Conservation (phyloP, 2,329 filamentous ascomycete species). For the Neocucurbitaria cava region DNA sequence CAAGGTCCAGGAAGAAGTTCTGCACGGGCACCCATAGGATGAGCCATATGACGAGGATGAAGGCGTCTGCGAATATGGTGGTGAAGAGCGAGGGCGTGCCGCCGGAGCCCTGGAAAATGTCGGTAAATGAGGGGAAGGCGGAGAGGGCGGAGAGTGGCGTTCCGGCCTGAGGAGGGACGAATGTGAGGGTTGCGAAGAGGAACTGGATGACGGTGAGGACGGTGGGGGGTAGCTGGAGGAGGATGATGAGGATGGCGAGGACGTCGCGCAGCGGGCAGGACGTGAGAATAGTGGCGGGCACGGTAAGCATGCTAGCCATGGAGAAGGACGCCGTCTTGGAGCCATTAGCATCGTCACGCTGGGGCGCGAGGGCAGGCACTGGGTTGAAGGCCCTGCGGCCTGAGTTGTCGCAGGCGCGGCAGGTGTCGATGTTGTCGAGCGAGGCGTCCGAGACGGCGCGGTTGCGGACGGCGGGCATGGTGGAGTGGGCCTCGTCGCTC, state of each 20-base stretch:
- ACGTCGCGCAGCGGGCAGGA: constrained; percentile 93
- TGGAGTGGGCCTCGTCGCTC: constrained; percentile 3
- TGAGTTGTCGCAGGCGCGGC: constrained; percentile 41
- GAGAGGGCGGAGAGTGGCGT: constrained; percentile 78
- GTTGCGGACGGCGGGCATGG: constrained; percentile 7
- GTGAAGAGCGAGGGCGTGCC: constrained; percentile 87
- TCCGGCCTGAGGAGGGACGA: constrained; percentile 79
- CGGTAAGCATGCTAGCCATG: constrained; percentile 70
- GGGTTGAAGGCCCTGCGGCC: constrained; percentile 47
- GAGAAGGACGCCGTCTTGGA: constrained; percentile 71
- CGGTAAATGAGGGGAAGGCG: constrained; percentile 78
- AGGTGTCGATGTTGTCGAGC: constrained; percentile 48
- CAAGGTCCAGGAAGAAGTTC: constrained; percentile 85
- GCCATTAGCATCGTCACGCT: constrained; percentile 69
- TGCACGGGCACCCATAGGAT: constrained; percentile 88
- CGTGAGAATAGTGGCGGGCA: constrained; percentile 84
- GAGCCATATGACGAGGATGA: constrained; percentile 85
- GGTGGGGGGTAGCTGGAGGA: constrained; percentile 89
- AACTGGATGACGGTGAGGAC: constrained; percentile 89
- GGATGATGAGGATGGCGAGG: constrained; percentile 93
- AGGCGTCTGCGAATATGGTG: constrained; percentile 80
- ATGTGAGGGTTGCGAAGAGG: constrained; percentile 90
- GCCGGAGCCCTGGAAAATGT: constrained; percentile 87
- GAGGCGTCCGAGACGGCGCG: constrained; percentile 54
- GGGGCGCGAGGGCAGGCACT: constrained; percentile 56